Conservation (phyloP, 2,329 filamentous ascomycete genomes). For the Diaporthe sp. region DNA sequence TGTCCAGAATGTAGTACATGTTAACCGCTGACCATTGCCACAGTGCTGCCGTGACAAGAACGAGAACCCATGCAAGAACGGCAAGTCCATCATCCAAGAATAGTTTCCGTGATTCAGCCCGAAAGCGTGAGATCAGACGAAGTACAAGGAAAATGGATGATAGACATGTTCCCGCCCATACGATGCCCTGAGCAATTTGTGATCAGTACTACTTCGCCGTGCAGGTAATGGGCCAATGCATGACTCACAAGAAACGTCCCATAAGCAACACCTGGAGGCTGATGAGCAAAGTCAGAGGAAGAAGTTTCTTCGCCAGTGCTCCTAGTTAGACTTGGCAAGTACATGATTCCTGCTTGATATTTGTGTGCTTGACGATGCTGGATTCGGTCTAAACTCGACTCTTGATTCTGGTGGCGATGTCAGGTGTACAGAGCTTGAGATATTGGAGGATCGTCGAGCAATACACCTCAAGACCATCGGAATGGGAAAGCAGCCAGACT, state of each 20-base stretch:
- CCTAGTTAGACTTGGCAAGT: background rate
- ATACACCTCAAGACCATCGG: background rate
- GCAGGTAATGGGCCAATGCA: background rate
- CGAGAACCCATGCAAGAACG: background rate
- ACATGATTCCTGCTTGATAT: background rate
- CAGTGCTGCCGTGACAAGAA: constrained; percentile 11
- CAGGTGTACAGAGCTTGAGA: background rate
- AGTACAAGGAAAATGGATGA: constrained; percentile 10
- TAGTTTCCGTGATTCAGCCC: background rate
- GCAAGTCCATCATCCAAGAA: constrained; percentile 24
- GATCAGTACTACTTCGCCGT: background rate
- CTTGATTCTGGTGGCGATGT: background rate
- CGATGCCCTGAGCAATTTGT: background rate
- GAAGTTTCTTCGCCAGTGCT: background rate
- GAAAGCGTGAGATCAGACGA: background rate
- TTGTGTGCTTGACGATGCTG: background rate
- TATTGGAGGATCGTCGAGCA: background rate
- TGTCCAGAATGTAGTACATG: background rate
- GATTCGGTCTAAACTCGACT: background rate
- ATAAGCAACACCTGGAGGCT: background rate
- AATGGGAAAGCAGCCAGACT: background rate
- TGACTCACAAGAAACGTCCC: background rate
- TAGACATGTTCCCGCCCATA: constrained; percentile 6
- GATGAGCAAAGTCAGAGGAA: background rate
- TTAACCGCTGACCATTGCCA: background rate